Conservation (phyloP, 768 basidiomycete species). For the Austroboletus eburneus region DNA sequence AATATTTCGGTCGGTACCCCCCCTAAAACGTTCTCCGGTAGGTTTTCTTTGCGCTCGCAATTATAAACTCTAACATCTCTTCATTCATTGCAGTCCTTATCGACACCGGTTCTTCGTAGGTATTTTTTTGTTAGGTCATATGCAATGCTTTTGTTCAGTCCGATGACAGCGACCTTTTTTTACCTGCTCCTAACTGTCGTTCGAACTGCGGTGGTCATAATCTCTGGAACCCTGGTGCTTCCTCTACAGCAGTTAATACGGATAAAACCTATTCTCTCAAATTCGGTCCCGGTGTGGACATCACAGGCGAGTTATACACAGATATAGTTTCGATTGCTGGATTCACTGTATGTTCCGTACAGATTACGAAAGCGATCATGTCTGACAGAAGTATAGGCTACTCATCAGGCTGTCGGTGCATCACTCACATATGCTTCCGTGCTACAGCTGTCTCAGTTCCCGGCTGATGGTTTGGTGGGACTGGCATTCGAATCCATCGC, state of each 20-base stretch:
- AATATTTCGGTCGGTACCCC: slow-evolving; percentile 8
- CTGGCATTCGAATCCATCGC: slow-evolving; percentile 40
- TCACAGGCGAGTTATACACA: slow-evolving; percentile 1
- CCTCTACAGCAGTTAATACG: slow-evolving; percentile 6
- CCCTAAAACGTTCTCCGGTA: neutral
- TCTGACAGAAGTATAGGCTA: slow-evolving; percentile 7
- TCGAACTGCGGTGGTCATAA: slow-evolving; percentile 26
- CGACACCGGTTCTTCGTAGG: slow-evolving; percentile 23
- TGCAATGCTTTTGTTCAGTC: neutral
- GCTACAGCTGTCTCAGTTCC: neutral
- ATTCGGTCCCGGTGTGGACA: neutral
- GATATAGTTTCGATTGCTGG: slow-evolving; percentile 9
- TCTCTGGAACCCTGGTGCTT: slow-evolving; percentile 26
- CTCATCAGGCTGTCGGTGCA: slow-evolving; percentile 6
- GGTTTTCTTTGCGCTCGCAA: neutral
- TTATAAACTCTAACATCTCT: neutral
- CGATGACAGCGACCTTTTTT: slow-evolving; percentile 22
- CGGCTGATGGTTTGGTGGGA: slow-evolving; percentile 28
- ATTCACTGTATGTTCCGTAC: slow-evolving; percentile 2
- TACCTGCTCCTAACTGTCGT: slow-evolving; percentile 19
- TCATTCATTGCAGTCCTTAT: slow-evolving; percentile 12
- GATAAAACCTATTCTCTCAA: neutral
- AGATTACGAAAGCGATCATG: neutral
- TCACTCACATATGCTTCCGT: slow-evolving; percentile 1
- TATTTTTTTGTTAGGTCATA: neutral